Evolutionary conservation across 2,329 filamentous ascomycete species (phyloP).

Genomic region (Thermoascus crustaceus): DNA sequence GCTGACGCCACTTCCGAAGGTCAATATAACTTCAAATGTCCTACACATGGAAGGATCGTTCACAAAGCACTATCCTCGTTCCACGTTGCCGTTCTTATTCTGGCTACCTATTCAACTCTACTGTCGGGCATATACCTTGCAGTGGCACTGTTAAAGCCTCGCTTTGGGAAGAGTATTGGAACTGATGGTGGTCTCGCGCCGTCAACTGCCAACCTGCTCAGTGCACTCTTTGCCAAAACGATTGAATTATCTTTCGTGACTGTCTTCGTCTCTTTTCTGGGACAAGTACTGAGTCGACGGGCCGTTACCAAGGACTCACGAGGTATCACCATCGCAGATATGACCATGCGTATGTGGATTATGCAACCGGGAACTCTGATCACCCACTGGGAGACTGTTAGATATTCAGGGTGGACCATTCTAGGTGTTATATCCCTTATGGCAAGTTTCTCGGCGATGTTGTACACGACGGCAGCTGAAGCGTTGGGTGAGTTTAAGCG

Average conservation of each 20-base stretch:
- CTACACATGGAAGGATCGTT: constrained; percentile 20
- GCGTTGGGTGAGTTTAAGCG: constrained; percentile 44
- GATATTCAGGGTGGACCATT: constrained; percentile 55
- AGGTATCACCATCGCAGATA: constrained; percentile 66
- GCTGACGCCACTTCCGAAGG: neutral
- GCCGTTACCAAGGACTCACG: constrained; percentile 53
- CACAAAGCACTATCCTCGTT: constrained; percentile 28
- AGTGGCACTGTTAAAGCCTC: constrained; percentile 53
- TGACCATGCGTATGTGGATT: constrained; percentile 70
- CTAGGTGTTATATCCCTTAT: constrained; percentile 57
- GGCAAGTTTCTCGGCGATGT: constrained; percentile 57
- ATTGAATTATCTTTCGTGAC: constrained; percentile 74
- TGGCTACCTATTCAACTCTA: constrained; percentile 30
- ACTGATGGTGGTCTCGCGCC: constrained; percentile 47
- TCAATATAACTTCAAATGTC: constrained; percentile 15
- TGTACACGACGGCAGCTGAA: constrained; percentile 71
- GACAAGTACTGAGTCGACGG: constrained; percentile 64
- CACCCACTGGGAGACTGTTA: constrained; percentile 58
- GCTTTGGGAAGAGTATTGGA: constrained; percentile 53
- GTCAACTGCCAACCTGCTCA: constrained; percentile 58
- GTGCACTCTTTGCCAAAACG: constrained; percentile 63
- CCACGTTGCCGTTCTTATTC: constrained; percentile 25
- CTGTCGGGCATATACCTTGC: constrained; percentile 51
- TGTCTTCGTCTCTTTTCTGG: constrained; percentile 64
- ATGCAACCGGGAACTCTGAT: constrained; percentile 65